These are phyloP conservation scores for Alternaria rosae DNA, from an alignment of 2,329 filamentous ascomycete genomes.

Conservation along the genomic window DNA sequence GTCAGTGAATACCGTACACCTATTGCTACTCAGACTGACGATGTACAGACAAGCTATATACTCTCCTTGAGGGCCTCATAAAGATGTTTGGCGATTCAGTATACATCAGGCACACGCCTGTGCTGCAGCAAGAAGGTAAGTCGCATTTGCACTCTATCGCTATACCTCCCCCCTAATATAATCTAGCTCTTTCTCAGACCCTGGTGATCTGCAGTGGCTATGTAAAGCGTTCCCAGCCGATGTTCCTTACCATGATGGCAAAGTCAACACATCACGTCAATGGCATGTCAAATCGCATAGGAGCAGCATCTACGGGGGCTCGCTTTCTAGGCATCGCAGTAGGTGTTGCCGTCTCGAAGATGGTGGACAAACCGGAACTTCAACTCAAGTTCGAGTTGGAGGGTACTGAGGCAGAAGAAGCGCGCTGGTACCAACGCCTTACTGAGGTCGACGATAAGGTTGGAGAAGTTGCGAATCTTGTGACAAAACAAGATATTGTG, in stretches of 20 bases:
- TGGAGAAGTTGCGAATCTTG: constrained; percentile 53
- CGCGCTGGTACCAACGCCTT: constrained; percentile 75
- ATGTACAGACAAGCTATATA: constrained; percentile 56
- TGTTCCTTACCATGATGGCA: constrained; percentile 72
- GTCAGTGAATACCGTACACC: constrained; percentile 37
- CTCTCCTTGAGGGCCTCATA: constrained; percentile 72
- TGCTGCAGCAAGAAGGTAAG: constrained; percentile 86
- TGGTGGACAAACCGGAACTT: constrained; percentile 72
- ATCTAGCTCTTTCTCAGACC: constrained; percentile 77
- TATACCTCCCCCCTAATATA: constrained; percentile 31
- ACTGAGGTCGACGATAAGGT: constrained; percentile 67
- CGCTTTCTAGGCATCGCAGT: constrained; percentile 89
- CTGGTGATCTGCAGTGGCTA: constrained; percentile 81
- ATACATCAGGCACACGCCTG: constrained; percentile 83
- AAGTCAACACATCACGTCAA: constrained; percentile 77
- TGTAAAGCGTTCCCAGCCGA: constrained; percentile 69
- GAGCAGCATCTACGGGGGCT: constrained; percentile 75
- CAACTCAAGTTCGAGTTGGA: constrained; percentile 85
- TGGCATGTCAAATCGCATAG: constrained; percentile 83
- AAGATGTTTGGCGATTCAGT: constrained; percentile 82
- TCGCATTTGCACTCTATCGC: neutral
- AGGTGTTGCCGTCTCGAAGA: constrained; percentile 72
- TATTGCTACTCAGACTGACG: constrained; percentile 11
- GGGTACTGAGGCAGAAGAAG: constrained; percentile 76
- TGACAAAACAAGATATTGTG: neutral